Evolutionary conservation across 2,329 filamentous ascomycete species (phyloP), one percentile per base, ranked within the genome.

Genomic region (Aspergillus sergii): DNA sequence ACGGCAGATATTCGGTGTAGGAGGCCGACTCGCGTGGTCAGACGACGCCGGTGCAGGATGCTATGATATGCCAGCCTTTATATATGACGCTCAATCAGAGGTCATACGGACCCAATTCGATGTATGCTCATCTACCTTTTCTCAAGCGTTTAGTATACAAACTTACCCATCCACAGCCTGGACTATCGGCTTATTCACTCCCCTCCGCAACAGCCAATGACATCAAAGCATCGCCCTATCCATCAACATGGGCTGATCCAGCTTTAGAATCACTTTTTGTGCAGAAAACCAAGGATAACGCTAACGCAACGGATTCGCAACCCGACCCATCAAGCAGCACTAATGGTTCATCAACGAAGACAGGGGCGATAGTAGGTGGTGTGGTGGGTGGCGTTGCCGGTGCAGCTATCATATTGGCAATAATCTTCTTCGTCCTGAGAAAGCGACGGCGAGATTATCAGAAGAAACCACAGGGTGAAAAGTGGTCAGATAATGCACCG

Each of bases 71-170:
- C 61, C 65, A 2, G 59, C 59, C 6, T 67, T 66, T 28, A 19
- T 66, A 23, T 67, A 66, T 46, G 64, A 67, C 26, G 61, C 65
- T 7, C 63, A 66, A 43, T 64, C 65, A 0, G 64, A 67, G 53
- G 45, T 45, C 23, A 53, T 64, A 4, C 43, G 45, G 23, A 32
- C 55, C 2, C 28, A n/a, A 2, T 67, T 66, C 39, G 55, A 66
- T 56, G 65, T 66, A 57, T 57, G 43, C 14, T 14, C 5, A 6
- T 46, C 12, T 23, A 59, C 43, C 14, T 39, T 5, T 16, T 3
- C 23, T 23, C 5, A 28, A 23, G 0, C 6, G 9, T 23, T 23
- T 23, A 46, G 1, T 5, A 46, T 46, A 46, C 4, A 4, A 11
- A 12, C 43, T 46, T 1, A 46, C 43, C 43, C 43, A 46, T 23